Evolutionary conservation across 192 early-diverging fungal species (phyloP).

Genomic region (Dimargaris xerosporica): DNA sequence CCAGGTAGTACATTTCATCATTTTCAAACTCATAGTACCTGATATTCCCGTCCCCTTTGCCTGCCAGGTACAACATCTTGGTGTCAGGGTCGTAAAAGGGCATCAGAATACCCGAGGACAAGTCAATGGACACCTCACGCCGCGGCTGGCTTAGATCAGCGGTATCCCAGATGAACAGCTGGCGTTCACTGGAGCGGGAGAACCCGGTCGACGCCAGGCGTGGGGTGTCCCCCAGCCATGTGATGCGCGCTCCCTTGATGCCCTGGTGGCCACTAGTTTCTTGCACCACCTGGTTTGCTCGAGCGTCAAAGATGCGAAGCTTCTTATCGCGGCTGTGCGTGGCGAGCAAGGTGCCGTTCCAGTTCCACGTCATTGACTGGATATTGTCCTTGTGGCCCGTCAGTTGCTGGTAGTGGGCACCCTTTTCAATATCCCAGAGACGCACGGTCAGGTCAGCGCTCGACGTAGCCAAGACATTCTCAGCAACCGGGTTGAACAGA

Average conservation of each 20-base stretch:
- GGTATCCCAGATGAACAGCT: slow-evolving; percentile 82
- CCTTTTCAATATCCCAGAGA: slow-evolving; percentile 91
- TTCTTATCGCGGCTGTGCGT: slow-evolving; percentile 96
- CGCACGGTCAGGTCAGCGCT: slow-evolving; percentile 76
- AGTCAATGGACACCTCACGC: slow-evolving; percentile 66
- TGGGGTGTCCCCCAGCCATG: slow-evolving; percentile 68
- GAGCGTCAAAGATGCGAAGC: slow-evolving; percentile 84
- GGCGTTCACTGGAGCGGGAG: slow-evolving; percentile 82
- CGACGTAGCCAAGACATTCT: slow-evolving; percentile 79
- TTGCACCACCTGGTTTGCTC: slow-evolving; percentile 65
- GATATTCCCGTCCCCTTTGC: slow-evolving; percentile 98
- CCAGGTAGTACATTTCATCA: slow-evolving; percentile 74
- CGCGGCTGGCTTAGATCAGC: slow-evolving; percentile 49
- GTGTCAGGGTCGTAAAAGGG: slow-evolving; percentile 89
- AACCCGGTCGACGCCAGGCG: slow-evolving; percentile 90
- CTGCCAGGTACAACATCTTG: slow-evolving; percentile 83
- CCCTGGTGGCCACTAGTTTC: slow-evolving; percentile 82
- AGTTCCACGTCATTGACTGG: slow-evolving; percentile 82
- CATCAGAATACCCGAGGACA: slow-evolving; percentile 89
- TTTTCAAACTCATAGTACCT: slow-evolving; percentile 97
- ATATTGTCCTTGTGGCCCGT: slow-evolving; percentile 80
- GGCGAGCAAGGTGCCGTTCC: slow-evolving; percentile 65
- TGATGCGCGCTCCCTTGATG: slow-evolving; percentile 89
- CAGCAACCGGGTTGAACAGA: slow-evolving; percentile 89
- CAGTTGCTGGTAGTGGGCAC: slow-evolving; percentile 55